Evolutionary conservation across 2,329 filamentous ascomycete genomes (phyloP).

Genomic region (Dothiorella sarmentorum): DNA sequence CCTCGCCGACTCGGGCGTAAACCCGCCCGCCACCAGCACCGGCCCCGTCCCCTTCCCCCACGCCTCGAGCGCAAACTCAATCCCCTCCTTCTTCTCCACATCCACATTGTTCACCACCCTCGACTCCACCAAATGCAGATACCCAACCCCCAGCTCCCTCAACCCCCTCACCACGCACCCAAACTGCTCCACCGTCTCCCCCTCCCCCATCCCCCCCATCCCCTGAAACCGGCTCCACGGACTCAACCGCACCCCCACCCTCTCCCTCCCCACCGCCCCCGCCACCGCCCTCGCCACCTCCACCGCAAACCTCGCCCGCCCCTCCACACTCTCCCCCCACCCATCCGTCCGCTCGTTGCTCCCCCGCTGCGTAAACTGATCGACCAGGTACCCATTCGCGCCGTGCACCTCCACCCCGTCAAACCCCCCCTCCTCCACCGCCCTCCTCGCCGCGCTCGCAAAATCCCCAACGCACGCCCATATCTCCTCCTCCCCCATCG

Average conservation of each 20-base stretch:
- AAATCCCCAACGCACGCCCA: conserved; percentile 37
- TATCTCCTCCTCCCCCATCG: conserved; percentile 40
- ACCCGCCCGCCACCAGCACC: conserved; percentile 42
- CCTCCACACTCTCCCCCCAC: conserved; percentile 49
- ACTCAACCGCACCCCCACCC: conserved; percentile 55
- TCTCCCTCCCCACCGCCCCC: conserved; percentile 50
- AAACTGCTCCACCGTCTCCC: conserved; percentile 62
- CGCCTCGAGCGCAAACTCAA: conserved; percentile 26
- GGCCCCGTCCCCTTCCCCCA: conserved; percentile 26
- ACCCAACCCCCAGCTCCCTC: conserved; percentile 51
- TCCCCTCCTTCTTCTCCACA: conserved; percentile 23
- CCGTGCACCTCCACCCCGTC: conserved; percentile 58
- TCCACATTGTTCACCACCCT: conserved; percentile 43
- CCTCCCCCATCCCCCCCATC: conserved; percentile 64
- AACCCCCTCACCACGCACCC: conserved; percentile 52
- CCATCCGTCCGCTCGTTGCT: conserved; percentile 52
- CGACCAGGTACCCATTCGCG: conserved; percentile 65
- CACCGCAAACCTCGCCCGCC: conserved; percentile 51
- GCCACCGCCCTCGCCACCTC: conserved; percentile 53
- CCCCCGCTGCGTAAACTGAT: conserved; percentile 61
- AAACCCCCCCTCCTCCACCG: conserved; percentile 50
- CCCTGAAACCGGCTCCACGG: conserved; percentile 57
- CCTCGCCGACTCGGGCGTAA: conserved; percentile 37
- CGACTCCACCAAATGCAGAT: conserved; percentile 21
- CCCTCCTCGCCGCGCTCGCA: conserved; percentile 43